A percentile compares a stretch with the other conserved stretches of the same genome.
phyloP scores from a whole-genome alignment of 139 green algal species.

The Eudorina sp. region DNA sequence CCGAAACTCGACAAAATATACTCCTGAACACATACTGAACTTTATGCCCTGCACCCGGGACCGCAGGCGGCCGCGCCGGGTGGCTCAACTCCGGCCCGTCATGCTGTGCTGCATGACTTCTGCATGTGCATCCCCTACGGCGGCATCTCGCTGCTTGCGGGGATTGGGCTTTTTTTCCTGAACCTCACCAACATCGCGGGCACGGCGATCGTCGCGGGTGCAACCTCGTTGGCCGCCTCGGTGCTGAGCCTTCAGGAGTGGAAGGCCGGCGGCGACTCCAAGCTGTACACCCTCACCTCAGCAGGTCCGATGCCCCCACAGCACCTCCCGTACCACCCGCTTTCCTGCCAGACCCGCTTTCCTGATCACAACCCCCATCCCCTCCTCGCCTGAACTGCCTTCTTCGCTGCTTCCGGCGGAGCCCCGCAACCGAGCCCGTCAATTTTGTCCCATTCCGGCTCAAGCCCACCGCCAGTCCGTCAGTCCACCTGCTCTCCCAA shows the following conservation, averaged over 20 bases:
- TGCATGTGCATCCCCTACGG: constrained; percentile 90
- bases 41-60: no score
- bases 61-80: constrained; percentile 9
- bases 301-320: constrained; percentile 63
- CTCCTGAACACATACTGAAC: no score
- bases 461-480: no score
- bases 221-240: constrained; percentile 39
- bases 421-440: no score
- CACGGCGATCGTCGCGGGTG: constrained; percentile 49
- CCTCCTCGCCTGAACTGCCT: no score
- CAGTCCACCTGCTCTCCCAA: no score
- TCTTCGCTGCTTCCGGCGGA: no score
- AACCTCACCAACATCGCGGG: constrained; percentile 40
- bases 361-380: no score
- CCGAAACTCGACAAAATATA: no score
- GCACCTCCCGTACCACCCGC: no score
- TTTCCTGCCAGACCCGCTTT: no score
- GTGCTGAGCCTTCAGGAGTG: constrained; percentile 72
- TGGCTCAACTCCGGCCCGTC: constrained; percentile 14
- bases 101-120: constrained; percentile 88
- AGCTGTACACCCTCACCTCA: constrained; percentile 63
- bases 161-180: constrained; percentile 61
- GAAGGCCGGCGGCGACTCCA: constrained; percentile 55
- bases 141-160: constrained; percentile 61
- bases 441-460: no score